Evolutionary conservation across 768 basidiomycete genomes (phyloP).

Genomic region (Trametes cingulata): DNA sequence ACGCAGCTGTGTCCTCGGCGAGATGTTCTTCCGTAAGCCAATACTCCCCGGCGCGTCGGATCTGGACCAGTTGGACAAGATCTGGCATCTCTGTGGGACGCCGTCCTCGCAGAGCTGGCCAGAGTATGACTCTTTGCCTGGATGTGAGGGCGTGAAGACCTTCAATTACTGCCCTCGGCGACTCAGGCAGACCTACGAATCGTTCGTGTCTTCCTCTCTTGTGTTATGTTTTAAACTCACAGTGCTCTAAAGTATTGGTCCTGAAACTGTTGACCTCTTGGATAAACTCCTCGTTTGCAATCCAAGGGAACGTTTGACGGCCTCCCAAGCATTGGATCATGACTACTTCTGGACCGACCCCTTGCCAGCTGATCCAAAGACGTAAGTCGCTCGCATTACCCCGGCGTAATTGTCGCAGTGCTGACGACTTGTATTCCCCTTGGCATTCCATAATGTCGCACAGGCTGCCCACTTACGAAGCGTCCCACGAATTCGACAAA

Average conservation of each 20-base stretch:
- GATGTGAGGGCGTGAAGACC: conserved; percentile 76
- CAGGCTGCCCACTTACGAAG: conserved; percentile 76
- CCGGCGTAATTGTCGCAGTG: not conserved
- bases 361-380: conserved; percentile 80
- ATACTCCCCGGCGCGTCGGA: conserved; percentile 89
- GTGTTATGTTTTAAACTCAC: not conserved
- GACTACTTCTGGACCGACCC: conserved; percentile 95
- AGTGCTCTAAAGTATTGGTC: conserved; percentile 51
- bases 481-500: conserved; percentile 82
- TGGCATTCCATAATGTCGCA: not conserved
- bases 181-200: conserved; percentile 58
- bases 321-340: conserved; percentile 84
- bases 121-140: conserved; percentile 70
- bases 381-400: conserved; percentile 45
- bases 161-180: conserved; percentile 56
- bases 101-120: conserved; percentile 85
- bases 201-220: conserved; percentile 42
- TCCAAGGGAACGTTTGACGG: conserved; percentile 82
- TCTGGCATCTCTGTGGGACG: conserved; percentile 87
- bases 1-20: conserved; percentile 87
- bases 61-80: conserved; percentile 88
- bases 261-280: conserved; percentile 77
- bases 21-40: conserved; percentile 88
- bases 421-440: not conserved
- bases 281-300: conserved; percentile 83